Evolutionary conservation across 768 basidiomycete species (phyloP).

Genomic region (Mycena epipterygia): DNA sequence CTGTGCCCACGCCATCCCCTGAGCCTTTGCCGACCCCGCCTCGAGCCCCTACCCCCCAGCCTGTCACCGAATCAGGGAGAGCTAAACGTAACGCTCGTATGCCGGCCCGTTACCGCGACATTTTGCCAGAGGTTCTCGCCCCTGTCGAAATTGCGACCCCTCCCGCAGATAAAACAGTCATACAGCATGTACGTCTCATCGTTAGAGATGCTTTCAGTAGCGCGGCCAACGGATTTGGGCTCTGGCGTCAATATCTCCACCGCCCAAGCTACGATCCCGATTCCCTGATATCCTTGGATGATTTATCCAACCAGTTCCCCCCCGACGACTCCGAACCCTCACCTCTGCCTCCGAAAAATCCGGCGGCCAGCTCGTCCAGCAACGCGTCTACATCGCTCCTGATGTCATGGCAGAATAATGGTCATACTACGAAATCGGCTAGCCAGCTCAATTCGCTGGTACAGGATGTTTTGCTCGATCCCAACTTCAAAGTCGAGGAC

Average conservation of each 20-base stretch:
- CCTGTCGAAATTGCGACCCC: background rate
- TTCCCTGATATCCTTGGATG: slow-evolving; percentile 2
- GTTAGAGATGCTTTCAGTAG: slow-evolving; percentile 22
- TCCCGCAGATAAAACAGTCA: background rate
- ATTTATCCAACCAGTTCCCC: slow-evolving; percentile 17
- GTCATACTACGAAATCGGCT: slow-evolving; percentile 28
- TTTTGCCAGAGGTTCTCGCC: slow-evolving; percentile 1
- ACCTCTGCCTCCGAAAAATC: background rate
- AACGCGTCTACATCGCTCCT: background rate
- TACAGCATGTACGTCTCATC: slow-evolving; percentile 15
- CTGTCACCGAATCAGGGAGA: background rate
- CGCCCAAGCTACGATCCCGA: slow-evolving; percentile 30
- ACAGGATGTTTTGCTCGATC: slow-evolving; percentile 22
- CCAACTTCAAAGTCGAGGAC: slow-evolving; percentile 28
- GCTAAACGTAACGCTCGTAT: background rate
- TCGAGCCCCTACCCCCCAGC: background rate
- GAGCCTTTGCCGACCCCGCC: background rate
- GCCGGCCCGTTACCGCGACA: slow-evolving; percentile 6
- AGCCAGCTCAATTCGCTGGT: slow-evolving; percentile 31
- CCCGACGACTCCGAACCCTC: background rate
- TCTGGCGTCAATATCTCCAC: slow-evolving; percentile 25
- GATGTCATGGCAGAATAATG: slow-evolving; percentile 28
- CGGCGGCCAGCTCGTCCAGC: background rate
- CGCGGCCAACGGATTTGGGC: slow-evolving; percentile 5
- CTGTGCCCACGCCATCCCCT: background rate